Evolutionary conservation across 768 basidiomycete genomes (phyloP), one percentile per base, ranked within the genome.

Genomic region (Boletus tomentosulus): DNA sequence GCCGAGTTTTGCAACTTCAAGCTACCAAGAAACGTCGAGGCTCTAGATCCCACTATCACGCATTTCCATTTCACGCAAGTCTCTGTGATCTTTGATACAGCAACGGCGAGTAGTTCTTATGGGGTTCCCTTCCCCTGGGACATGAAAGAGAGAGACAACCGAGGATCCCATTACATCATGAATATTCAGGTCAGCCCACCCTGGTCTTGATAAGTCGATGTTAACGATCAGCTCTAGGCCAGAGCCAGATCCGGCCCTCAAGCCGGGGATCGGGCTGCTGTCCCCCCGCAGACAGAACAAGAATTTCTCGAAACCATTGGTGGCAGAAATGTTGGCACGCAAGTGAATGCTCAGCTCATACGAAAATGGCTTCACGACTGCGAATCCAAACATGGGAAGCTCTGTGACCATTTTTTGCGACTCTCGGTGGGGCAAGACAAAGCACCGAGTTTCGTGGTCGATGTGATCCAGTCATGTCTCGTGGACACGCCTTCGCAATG

Each of bases 41-140:
- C 46, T 33, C 6, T 8, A 6, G 57, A 62, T 45, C 33, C 53
- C 7, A 38, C 24, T 13, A 19, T 51, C 42, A 57, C 51, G 1
- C 60, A 62, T 42, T 54, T 54, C 50, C 60, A 62, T 55, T 15
- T 62, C 33, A 62, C 60, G 2, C 35, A 58, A 24, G 3, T 30
- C 19, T 24, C 37, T 7, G 38, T 61, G 7, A 42, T 57, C 8
- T 56, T 51, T 10, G 46, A 60, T 19, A 25, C 49, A 3, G 27
- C 12, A 16, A 7, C 5, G 11, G 39, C 15, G 9, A 11, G 30
- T 3, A 10, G 31, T 12, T 33, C 33, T 2, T 2, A 12, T 1
- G 60, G 60, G 1, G 52, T 56, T 1, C 0, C 50, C 10, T 50
- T 61, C 24, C 59, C 55, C 43, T 61, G 59, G 60, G 60, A 61